Evolutionary conservation across 257 asterid genomes (phyloP), one percentile per base, ranked within the genome.

Genomic region (Petunia axillaris): DNA sequence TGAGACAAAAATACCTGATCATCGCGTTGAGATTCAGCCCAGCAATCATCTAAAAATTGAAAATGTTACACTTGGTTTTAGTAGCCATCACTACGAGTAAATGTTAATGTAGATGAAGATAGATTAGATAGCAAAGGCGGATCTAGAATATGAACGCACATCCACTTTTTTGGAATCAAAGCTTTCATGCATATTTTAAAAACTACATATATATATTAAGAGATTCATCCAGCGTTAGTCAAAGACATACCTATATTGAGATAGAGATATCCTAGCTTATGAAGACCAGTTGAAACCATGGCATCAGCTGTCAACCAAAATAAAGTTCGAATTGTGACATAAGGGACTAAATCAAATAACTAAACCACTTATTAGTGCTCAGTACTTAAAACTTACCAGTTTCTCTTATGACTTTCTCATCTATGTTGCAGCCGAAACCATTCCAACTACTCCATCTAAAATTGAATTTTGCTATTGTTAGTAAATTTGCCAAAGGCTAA

Each of bases 391-490:
- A 54, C 55, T 38, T 70, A 93, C 97, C 98, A 50, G 97, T 92
- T 88, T 93, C 88, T 89, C 67, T 89, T 52, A 95, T 88, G 79
- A 92, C 79, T 16, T 85, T 86, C 82, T 94, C 98, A 83, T 91
- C 92, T 71, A 94, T 81, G 2, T 80, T 63, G 80, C 98, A 94
- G 48, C 46, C 71, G 81, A 94, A 93, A 81, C 91, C 94, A 75
- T 94, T 94, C 97, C 98, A 94, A 81, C 97, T 94, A 84, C 91
- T 94, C 98, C 98, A 94, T 82, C 98, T 92, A 83, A 25, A 48
- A 15, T 2, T 78, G 79, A 52, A 52, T 2, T 9, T 52, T 52
- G 57, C 57, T 25, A 25, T 25, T 25, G 25, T 25, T 25, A 25
- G 25, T 25, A 25, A 25, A 25, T 25, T 25, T 25, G 25, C 25